These are phyloP conservation scores for Fagopyrum esculentum DNA, from an alignment of 148 eudicot species.

Conservation along the genomic window DNA sequence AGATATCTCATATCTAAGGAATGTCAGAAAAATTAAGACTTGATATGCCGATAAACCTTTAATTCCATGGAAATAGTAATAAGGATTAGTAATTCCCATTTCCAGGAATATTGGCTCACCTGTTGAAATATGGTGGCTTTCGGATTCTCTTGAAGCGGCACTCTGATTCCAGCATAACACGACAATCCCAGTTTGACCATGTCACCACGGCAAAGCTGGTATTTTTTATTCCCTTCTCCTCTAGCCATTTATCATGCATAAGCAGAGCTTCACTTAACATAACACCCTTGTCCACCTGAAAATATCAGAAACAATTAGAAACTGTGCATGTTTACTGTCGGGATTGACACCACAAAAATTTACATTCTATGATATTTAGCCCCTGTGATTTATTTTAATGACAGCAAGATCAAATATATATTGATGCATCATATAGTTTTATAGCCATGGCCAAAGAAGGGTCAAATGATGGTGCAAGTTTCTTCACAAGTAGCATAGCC, in stretches of 20 bases:
- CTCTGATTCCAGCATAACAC: conserved; percentile 92
- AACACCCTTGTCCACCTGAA: conserved; percentile 89
- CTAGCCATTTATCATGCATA: conserved; percentile 95
- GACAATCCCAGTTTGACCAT: conserved; percentile 97
- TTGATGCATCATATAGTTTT: not conserved
- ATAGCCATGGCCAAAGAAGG: not conserved
- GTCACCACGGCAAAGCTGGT: conserved; percentile 84
- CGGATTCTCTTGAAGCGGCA: conserved; percentile 77
- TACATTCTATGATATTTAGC: not conserved
- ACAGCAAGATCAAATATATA: conserved; percentile 4
- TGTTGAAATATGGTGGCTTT: conserved; percentile 81
- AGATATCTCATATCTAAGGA: not conserved
- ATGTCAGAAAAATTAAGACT: not conserved
- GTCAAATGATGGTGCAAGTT: not conserved
- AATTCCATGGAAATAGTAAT: not conserved
- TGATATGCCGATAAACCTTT: not conserved
- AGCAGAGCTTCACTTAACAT: conserved; percentile 77
- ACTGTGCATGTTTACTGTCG: not conserved
- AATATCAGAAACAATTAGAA: not conserved
- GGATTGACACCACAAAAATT: not conserved
- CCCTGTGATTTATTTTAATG: not conserved
- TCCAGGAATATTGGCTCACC: conserved; percentile 30
- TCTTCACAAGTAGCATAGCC: not conserved
- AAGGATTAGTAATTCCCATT: not conserved
- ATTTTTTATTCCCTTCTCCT: conserved; percentile 68